Evolutionary conservation across 2,329 filamentous ascomycete species (phyloP).

Genomic region (Hypoxylon sp.): DNA sequence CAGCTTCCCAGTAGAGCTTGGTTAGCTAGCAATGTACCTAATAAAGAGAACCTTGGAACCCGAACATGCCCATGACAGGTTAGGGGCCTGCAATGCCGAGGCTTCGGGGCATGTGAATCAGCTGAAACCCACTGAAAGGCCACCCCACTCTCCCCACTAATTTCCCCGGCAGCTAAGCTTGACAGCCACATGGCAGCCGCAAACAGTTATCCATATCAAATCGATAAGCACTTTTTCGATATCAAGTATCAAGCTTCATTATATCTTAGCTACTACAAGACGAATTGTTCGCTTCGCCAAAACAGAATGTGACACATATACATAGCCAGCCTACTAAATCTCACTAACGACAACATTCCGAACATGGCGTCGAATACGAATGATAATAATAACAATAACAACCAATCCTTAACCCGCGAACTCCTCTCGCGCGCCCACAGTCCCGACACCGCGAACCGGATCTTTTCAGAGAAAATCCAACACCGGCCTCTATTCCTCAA

Average conservation of each 20-base stretch:
- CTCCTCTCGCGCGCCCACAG: conserved; percentile 85
- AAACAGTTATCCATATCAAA: not conserved
- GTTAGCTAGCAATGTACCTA: not conserved
- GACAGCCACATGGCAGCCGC: not conserved
- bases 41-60: not conserved
- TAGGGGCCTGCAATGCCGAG: conserved; percentile 41
- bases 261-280: not conserved
- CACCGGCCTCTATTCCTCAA: conserved; percentile 84
- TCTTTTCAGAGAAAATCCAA: conserved; percentile 86
- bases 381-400: conserved; percentile 43
- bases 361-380: conserved; percentile 53
- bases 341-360: not conserved
- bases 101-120: conserved; percentile 41
- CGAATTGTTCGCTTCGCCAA: not conserved
- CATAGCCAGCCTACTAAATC: not conserved
- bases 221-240: not conserved
- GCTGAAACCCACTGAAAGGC: conserved; percentile 6
- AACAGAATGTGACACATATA: conserved; percentile 11
- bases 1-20: not conserved
- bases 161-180: not conserved
- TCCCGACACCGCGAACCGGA: conserved; percentile 74
- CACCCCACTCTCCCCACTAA: conserved; percentile 5
- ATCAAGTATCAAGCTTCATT: not conserved
- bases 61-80: no score
- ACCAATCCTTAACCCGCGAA: conserved; percentile 63